phyloP scores from a whole-genome alignment of 352 stramenopile species.

The Phytophthora sojae region DNA sequence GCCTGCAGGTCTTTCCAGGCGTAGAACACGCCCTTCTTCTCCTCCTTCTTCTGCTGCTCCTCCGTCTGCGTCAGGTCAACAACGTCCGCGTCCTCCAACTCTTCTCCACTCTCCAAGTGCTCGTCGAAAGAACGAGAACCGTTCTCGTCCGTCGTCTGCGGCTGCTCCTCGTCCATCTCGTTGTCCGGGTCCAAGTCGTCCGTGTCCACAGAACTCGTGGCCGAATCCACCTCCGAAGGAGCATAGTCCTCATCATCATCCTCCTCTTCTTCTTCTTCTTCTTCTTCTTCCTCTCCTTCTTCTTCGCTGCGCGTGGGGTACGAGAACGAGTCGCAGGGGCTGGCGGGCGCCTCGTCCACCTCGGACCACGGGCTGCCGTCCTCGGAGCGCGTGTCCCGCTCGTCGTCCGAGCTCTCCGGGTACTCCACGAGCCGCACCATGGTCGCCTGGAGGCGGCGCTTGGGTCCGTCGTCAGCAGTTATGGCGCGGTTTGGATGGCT shows the following conservation, averaged over 20 bases:
- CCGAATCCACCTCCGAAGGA: slow-evolving; percentile 28
- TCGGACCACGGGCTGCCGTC: slow-evolving; percentile 25
- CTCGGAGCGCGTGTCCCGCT: slow-evolving; percentile 8
- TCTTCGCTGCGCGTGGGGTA: slow-evolving; percentile 32
- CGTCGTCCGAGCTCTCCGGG: slow-evolving; percentile 59
- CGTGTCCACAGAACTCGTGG: slow-evolving; percentile 32
- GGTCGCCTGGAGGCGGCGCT: slow-evolving; percentile 15
- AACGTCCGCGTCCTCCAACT: not conserved
- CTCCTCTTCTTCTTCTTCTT: slow-evolving; percentile 13
- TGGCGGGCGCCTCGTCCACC: slow-evolving; percentile 30
- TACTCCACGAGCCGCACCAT: slow-evolving; percentile 63
- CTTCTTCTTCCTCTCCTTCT: not conserved
- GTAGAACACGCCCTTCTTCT: slow-evolving; percentile 15
- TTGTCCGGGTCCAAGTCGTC: slow-evolving; percentile 35
- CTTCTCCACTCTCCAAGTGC: not conserved
- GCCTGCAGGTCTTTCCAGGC: slow-evolving; percentile 34
- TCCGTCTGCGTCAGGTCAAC: not conserved
- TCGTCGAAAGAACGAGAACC: not conserved
- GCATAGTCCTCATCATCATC: slow-evolving; percentile 40
- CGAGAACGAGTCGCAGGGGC: slow-evolving; percentile 38
- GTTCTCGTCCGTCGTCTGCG: slow-evolving; percentile 3
- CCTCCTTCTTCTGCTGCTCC: not conserved
- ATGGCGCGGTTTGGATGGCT: slow-evolving; percentile 18
- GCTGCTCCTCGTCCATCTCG: slow-evolving; percentile 20
- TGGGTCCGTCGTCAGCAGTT: slow-evolving; percentile 20